phyloP scores from a whole-genome alignment of 75 land plant genomes.

The Pinus taeda region DNA sequence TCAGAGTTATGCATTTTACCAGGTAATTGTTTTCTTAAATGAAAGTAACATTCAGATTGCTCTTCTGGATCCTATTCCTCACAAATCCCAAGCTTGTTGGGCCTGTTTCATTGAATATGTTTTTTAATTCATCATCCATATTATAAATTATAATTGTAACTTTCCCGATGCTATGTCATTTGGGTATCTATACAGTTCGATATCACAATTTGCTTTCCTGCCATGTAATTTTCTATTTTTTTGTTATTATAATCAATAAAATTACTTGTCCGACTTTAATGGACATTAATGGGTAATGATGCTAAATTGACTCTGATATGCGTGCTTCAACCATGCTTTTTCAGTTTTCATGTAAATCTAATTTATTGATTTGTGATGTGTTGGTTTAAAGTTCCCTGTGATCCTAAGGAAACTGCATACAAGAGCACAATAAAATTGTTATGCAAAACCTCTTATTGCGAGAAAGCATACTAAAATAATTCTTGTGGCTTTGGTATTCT shows the following conservation, averaged over 20 bases:
- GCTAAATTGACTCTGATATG: neutral
- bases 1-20: too few species aligned
- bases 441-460: neutral
- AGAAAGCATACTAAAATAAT: neutral
- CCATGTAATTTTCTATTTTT: neutral
- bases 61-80: neutral
- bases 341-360: neutral
- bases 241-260: neutral
- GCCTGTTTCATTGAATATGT: neutral
- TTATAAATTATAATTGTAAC: neutral
- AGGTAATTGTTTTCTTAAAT: neutral
- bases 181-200: neutral
- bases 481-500: neutral
- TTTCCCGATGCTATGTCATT: neutral
- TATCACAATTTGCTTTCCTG: neutral
- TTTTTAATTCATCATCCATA: neutral
- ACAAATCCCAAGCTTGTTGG: neutral
- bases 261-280: neutral
- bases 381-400: slow-evolving; percentile 5
- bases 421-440: neutral
- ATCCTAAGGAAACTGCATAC: neutral
- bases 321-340: neutral
- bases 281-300: neutral
- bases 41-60: neutral
- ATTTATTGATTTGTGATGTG: neutral